phyloP scores from a whole-genome alignment of 2,329 filamentous ascomycete species.

The Chaetomiaceae sp. region DNA sequence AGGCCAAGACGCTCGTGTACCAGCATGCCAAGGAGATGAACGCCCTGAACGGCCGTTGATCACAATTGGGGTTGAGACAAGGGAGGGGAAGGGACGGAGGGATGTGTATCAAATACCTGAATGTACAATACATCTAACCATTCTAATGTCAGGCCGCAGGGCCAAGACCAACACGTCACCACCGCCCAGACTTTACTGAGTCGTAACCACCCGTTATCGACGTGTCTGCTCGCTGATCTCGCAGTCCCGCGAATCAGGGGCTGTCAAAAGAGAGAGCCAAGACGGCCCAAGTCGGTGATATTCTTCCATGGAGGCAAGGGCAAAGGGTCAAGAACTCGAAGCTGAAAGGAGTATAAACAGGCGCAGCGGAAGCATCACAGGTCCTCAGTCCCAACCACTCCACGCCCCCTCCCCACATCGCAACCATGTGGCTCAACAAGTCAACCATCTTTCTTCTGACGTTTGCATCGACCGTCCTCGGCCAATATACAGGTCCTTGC shows the following conservation, averaged over 20 bases:
- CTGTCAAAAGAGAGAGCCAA: neutral
- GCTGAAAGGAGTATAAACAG: neutral
- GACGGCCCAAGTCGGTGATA: slow-evolving; percentile 12
- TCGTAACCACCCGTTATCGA: too few relatives aligned
- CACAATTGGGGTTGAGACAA: too few relatives aligned
- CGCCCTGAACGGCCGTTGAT: slow-evolving; percentile 27
- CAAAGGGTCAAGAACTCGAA: too few relatives aligned
- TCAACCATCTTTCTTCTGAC: slow-evolving; percentile 7
- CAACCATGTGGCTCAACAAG: slow-evolving; percentile 14
- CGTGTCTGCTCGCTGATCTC: neutral
- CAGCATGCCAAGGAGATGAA: slow-evolving; percentile 41
- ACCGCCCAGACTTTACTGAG: too few relatives aligned
- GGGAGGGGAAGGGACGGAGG: too few relatives aligned
- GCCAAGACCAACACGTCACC: too few relatives aligned
- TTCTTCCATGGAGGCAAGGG: too few relatives aligned
- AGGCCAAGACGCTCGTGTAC: slow-evolving; percentile 42
- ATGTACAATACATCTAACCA: too few relatives aligned
- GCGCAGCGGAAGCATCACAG: too few relatives aligned
- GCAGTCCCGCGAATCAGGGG: neutral
- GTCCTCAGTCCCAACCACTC: too few relatives aligned
- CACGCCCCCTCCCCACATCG: neutral
- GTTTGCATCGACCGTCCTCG: slow-evolving; percentile 6
- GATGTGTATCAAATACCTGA: too few relatives aligned
- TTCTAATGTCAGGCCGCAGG: too few relatives aligned
- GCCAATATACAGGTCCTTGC: slow-evolving; percentile 25